These are phyloP conservation scores for Candida mattraensis DNA, from an alignment of 805 yeast species.

Conservation along the genomic window DNA sequence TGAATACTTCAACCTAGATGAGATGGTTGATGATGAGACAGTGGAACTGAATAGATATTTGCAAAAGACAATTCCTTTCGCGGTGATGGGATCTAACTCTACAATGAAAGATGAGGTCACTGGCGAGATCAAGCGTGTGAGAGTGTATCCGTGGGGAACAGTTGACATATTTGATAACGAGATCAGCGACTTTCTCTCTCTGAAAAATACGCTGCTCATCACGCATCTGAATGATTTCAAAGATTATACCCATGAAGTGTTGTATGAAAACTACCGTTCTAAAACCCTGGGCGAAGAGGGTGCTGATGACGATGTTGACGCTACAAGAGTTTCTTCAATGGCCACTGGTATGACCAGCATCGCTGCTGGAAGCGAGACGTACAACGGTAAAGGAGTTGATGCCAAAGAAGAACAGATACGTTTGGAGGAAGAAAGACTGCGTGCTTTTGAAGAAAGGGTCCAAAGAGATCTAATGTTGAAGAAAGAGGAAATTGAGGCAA, in stretches of 20 bases:
- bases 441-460: slow-evolving; percentile 82
- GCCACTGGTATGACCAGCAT: slow-evolving; percentile 9
- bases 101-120: slow-evolving; percentile 34
- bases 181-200: slow-evolving; percentile 73
- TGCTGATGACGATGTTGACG: slow-evolving; percentile 9
- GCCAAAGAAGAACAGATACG: slow-evolving; percentile 85
- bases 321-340: slow-evolving; percentile 16
- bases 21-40: slow-evolving; percentile 31
- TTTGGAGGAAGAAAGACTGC: slow-evolving; percentile 84
- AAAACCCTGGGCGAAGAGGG: slow-evolving; percentile 37
- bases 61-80: slow-evolving; percentile 57
- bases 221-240: slow-evolving; percentile 86
- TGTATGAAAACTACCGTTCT: slow-evolving; percentile 89
- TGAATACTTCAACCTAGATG: slow-evolving; percentile 43
- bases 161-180: slow-evolving; percentile 61
- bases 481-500: slow-evolving; percentile 76
- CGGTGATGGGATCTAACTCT: slow-evolving; percentile 60
- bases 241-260: slow-evolving; percentile 81
- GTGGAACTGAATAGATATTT: slow-evolving; percentile 36
- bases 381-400: slow-evolving; percentile 8
- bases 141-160: slow-evolving; percentile 70
- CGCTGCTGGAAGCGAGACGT: slow-evolving; percentile 6
- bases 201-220: slow-evolving; percentile 76
- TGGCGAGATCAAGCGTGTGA: slow-evolving; percentile 43
- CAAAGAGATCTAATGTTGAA: slow-evolving; percentile 82